phyloP scores from a whole-genome alignment of 805 yeast species.

The Osmozyma mogii region DNA sequence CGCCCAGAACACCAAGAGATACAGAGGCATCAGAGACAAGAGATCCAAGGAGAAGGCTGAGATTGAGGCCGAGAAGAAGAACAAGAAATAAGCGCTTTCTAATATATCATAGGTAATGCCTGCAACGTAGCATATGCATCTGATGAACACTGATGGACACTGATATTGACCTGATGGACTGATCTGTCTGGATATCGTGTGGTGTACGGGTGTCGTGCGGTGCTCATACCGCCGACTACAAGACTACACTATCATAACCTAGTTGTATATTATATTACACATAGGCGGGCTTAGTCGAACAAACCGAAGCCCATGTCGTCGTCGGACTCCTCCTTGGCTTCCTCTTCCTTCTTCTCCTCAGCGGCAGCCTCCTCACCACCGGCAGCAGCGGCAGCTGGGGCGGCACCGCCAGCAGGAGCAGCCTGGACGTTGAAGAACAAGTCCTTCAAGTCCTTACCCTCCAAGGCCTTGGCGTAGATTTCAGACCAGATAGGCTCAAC shows the following conservation, averaged over 20 bases:
- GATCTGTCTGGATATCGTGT: too few relatives aligned
- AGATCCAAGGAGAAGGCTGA: constrained; percentile 95
- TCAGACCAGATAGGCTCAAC: constrained; percentile 42
- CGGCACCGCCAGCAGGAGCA: constrained; percentile 37
- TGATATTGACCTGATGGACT: too few relatives aligned
- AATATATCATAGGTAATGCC: too few relatives aligned
- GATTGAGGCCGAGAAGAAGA: constrained; percentile 97
- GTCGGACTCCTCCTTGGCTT: constrained; percentile 27
- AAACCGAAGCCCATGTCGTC: constrained; percentile 40
- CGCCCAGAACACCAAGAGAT: constrained; percentile 91
- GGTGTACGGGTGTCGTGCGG: too few relatives aligned
- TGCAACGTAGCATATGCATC: too few relatives aligned
- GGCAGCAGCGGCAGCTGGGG: constrained; percentile 28
- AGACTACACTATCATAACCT: too few relatives aligned
- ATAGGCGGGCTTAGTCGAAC: constrained; percentile 26
- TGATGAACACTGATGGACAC: too few relatives aligned
- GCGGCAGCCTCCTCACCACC: constrained; percentile 28
- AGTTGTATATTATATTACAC: constrained; percentile 2
- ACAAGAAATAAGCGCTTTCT: constrained; percentile 55
- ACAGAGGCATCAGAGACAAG: constrained; percentile 95
- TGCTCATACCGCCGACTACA: too few relatives aligned
- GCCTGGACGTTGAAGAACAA: constrained; percentile 42
- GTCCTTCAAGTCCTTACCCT: constrained; percentile 40
- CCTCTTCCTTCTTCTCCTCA: constrained; percentile 25
- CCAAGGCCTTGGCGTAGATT: constrained; percentile 41